A percentile compares a stretch with the other conserved stretches of the same genome.
Conservation (phyloP, 306 rosid genomes). For the Cotoneaster glaucophyllus region DNA sequence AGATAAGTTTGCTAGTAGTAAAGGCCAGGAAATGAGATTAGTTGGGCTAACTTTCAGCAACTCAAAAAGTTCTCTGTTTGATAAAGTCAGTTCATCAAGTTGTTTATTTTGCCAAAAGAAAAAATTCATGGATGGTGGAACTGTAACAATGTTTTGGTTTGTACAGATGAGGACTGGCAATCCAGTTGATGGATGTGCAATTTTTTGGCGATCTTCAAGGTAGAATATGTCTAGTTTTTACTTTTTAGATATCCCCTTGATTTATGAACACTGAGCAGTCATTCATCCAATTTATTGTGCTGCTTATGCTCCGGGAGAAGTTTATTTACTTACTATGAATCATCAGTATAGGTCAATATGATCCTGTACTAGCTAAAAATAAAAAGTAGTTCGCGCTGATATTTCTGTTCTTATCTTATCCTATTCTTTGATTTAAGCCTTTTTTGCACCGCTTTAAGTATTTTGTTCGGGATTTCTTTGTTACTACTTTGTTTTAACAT, state of each 20-base stretch:
- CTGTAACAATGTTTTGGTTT: conserved; percentile 36
- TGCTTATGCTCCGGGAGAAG: not conserved
- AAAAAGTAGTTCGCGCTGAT: not conserved
- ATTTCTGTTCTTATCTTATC: not conserved
- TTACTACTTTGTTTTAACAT: not conserved
- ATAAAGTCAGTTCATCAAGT: not conserved
- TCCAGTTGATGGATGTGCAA: conserved; percentile 87
- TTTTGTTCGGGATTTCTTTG: not conserved
- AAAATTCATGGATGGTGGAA: conserved; percentile 5
- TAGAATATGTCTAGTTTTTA: conserved; percentile 21
- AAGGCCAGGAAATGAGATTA: not conserved
- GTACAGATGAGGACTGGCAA: conserved; percentile 85
- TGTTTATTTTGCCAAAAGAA: not conserved
- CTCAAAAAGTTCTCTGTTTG: not conserved
- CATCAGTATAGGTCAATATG: not conserved
- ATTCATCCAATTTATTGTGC: not conserved
- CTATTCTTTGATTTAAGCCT: not conserved
- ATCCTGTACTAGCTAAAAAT: not conserved
- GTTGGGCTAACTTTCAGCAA: not conserved
- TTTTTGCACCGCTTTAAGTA: not conserved
- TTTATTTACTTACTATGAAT: not conserved
- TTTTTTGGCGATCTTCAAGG: conserved; percentile 91
- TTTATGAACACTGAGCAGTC: not conserved
- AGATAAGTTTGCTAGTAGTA: not conserved
- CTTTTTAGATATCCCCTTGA: not conserved